Evolutionary conservation across 371 early-diverging fungal genomes (phyloP).

Genomic region (Mortierella sp.): DNA sequence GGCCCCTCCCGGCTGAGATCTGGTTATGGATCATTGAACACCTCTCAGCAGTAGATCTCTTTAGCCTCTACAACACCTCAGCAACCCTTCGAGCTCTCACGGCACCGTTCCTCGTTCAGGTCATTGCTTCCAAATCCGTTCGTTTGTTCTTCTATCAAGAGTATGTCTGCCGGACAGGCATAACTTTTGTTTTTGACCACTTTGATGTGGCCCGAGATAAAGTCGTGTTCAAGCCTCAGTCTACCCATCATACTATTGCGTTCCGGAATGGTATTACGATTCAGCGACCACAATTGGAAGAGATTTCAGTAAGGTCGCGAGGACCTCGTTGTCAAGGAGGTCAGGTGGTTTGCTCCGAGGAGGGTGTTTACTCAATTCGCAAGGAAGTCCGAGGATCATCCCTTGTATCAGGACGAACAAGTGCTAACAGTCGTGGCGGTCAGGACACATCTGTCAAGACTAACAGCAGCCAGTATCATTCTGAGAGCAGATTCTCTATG

Average conservation of each 20-base stretch:
- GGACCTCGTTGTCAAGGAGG: constrained; percentile 4
- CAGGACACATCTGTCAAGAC: not conserved
- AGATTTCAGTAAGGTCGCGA: constrained; percentile 21
- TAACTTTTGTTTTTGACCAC: constrained; percentile 41
- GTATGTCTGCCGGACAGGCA: constrained; percentile 42
- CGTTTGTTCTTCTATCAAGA: constrained; percentile 44
- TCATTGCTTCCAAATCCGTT: constrained; percentile 33
- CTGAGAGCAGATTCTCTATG: not conserved
- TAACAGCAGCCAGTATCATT: not conserved
- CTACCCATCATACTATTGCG: constrained; percentile 9
- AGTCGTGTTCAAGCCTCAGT: constrained; percentile 31
- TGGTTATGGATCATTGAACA: constrained; percentile 25
- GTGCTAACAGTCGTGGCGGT: too few species aligned
- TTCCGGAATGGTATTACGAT: constrained; percentile 33
- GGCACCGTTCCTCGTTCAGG: constrained; percentile 20
- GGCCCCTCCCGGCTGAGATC: constrained; percentile 35
- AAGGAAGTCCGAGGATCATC: not conserved
- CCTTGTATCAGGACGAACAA: too few species aligned
- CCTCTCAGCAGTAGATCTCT: constrained; percentile 22
- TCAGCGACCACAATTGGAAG: constrained; percentile 47
- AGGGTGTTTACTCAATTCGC: constrained; percentile 4
- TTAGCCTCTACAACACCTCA: constrained; percentile 42
- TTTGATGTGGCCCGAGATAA: constrained; percentile 38
- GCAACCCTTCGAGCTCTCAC: constrained; percentile 16
- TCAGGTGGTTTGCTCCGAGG: constrained; percentile 9